Conservation (phyloP, 169 alveolate genomes). For the Miamiensis avidus region DNA sequence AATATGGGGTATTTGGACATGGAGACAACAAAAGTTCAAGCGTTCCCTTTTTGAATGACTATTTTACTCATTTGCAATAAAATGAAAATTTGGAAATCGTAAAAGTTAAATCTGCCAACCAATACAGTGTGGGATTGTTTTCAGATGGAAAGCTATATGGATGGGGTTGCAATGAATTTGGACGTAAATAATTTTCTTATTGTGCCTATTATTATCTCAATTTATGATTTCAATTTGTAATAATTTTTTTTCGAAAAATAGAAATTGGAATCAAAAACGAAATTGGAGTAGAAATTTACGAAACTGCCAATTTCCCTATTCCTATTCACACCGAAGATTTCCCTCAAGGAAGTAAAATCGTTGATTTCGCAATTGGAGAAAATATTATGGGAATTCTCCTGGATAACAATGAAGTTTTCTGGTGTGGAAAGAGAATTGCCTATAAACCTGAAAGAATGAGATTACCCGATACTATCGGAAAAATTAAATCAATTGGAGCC, state of each 20-base stretch:
- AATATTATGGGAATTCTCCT: slow-evolving; percentile 33
- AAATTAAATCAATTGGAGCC: slow-evolving; percentile 34
- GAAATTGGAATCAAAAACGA: slow-evolving; percentile 48
- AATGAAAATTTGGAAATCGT: slow-evolving; percentile 1
- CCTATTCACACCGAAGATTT: slow-evolving; percentile 17
- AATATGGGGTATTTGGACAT: slow-evolving; percentile 46
- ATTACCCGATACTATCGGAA: slow-evolving; percentile 24
- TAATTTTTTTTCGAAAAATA: no score
- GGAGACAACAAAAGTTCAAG: slow-evolving; percentile 25
- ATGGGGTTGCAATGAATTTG: slow-evolving; percentile 80
- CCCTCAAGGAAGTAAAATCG: slow-evolving; percentile 5
- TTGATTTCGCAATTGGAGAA: slow-evolving; percentile 43
- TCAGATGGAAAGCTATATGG: slow-evolving; percentile 70
- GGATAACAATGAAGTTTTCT: slow-evolving; percentile 34
- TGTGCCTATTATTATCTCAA: background rate
- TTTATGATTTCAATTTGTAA: no score
- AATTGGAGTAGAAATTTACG: slow-evolving; percentile 49
- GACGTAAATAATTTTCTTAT: slow-evolving; percentile 21
- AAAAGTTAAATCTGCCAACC: slow-evolving; percentile 59
- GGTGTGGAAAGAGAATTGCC: slow-evolving; percentile 38
- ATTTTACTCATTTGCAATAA: slow-evolving; percentile 24
- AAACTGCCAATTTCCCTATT: slow-evolving; percentile 44
- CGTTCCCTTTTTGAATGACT: slow-evolving; percentile 26
- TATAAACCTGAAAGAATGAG: slow-evolving; percentile 27
- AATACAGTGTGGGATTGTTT: slow-evolving; percentile 64